Percentiles rank a stretch among this genome's conserved stretches.
phyloP scores from a whole-genome alignment of 2,329 filamentous ascomycete genomes.

The Fusarium verticillioides region DNA sequence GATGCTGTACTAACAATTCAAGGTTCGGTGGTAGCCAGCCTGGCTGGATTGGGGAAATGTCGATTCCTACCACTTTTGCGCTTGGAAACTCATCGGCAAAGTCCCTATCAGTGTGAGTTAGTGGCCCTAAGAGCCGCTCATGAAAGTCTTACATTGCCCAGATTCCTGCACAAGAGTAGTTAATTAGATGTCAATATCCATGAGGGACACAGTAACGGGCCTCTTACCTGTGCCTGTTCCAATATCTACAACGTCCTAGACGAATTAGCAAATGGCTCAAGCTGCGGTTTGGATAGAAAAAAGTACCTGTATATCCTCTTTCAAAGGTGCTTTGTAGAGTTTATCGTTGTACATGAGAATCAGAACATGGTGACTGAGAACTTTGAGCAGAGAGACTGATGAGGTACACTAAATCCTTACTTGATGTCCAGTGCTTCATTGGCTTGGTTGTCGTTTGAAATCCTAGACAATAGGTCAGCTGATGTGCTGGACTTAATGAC shows the following conservation, averaged over 20 bases:
- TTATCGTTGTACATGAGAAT: not conserved
- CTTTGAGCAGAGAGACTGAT: accelerated
- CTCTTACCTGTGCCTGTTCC: slow-evolving; percentile 16
- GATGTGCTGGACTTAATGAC: accelerated
- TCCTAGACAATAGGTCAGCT: not conserved
- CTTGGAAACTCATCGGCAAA: slow-evolving; percentile 16
- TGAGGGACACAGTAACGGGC: not conserved
- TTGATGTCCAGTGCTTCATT: slow-evolving; percentile 19
- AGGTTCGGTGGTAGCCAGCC: slow-evolving; percentile 17
- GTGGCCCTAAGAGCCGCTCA: accelerated
- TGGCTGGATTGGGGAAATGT: slow-evolving; percentile 19
- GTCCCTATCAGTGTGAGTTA: not conserved
- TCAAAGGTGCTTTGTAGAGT: not conserved
- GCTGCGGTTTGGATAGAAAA: accelerated
- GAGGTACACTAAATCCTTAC: not conserved
- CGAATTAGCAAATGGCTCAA: accelerated
- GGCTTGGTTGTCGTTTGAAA: slow-evolving; percentile 11
- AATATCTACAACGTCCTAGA: slow-evolving; percentile 5
- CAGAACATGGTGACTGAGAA: not conserved
- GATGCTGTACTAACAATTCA: not conserved
- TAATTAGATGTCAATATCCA: accelerated
- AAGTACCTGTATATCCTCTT: not conserved
- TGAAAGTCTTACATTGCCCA: not conserved
- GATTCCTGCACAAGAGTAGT: not conserved
- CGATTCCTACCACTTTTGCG: slow-evolving; percentile 2